Conservation (phyloP, 2,329 filamentous ascomycete species). For the Fusarium compactum region DNA sequence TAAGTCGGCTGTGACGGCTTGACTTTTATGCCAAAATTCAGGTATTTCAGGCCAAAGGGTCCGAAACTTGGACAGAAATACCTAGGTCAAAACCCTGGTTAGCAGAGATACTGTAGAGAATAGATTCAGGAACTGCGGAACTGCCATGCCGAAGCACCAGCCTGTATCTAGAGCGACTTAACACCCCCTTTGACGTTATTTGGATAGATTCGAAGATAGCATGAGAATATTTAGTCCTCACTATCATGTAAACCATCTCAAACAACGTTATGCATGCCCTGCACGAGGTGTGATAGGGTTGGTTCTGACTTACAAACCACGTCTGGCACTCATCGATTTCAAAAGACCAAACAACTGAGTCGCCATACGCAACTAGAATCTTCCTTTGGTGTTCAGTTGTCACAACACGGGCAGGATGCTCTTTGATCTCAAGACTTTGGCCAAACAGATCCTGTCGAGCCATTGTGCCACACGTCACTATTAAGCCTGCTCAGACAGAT, state of each 20-base stretch:
- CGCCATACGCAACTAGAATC: slow-evolving; percentile 53
- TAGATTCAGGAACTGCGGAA: background rate
- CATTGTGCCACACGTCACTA: slow-evolving; percentile 59
- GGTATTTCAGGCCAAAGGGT: slow-evolving; percentile 57
- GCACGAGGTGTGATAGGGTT: background rate
- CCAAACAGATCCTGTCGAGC: slow-evolving; percentile 50
- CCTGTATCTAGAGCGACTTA: background rate
- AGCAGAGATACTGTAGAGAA: background rate
- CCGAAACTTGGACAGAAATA: slow-evolving; percentile 57
- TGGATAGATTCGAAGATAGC: background rate
- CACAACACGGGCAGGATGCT: slow-evolving; percentile 46
- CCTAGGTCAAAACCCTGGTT: slow-evolving; percentile 38
- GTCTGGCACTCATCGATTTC: slow-evolving; percentile 55
- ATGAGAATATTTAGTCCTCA: background rate
- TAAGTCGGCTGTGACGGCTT: slow-evolving; percentile 43
- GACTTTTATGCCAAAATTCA: slow-evolving; percentile 53
- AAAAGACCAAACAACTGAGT: slow-evolving; percentile 55
- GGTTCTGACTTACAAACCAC: slow-evolving; percentile 57
- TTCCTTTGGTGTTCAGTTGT: slow-evolving; percentile 31
- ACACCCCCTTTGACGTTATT: background rate
- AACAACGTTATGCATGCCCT: background rate
- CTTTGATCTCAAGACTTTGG: slow-evolving; percentile 49
- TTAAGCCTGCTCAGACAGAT: slow-evolving; percentile 44
- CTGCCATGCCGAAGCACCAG: background rate
- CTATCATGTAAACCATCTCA: background rate